These are phyloP conservation scores for Rhynchosporium graminicola DNA, from an alignment of 2,329 filamentous ascomycete species.

Conservation along the genomic window DNA sequence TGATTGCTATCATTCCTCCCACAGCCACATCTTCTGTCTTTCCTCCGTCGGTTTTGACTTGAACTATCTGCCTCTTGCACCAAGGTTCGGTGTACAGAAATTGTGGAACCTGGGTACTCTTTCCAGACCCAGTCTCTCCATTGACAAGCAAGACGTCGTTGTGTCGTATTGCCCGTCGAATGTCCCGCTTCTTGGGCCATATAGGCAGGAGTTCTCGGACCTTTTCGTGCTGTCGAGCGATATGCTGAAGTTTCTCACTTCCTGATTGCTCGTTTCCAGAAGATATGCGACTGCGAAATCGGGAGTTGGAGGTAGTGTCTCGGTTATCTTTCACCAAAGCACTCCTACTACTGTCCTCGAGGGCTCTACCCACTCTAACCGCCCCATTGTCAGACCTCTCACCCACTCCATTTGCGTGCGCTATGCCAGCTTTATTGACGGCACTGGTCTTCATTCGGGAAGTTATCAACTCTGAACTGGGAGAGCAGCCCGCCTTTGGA, in stretches of 20 bases:
- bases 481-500: conserved; percentile 11
- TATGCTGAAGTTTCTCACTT: conserved; percentile 27
- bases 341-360: background rate
- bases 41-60: conserved; percentile 43
- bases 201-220: conserved; percentile 38
- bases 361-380: background rate
- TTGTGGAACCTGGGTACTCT: conserved; percentile 94
- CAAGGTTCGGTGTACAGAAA: conserved; percentile 79
- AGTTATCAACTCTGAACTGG: background rate
- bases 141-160: conserved; percentile 77
- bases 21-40: conserved; percentile 52
- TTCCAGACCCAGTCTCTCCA: conserved; percentile 94
- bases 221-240: conserved; percentile 31
- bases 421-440: background rate
- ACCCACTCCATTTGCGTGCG: background rate
- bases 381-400: background rate
- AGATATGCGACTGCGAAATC: conserved; percentile 1
- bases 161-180: conserved; percentile 34
- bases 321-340: background rate
- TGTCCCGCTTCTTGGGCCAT: conserved; percentile 37
- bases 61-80: conserved; percentile 65
- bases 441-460: background rate
- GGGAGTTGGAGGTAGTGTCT: background rate
- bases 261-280: conserved; percentile 8
- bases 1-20: conserved; percentile 86